These are phyloP conservation scores for Lentinula guzmanii DNA, from an alignment of 768 basidiomycete species.

Conservation along the genomic window DNA sequence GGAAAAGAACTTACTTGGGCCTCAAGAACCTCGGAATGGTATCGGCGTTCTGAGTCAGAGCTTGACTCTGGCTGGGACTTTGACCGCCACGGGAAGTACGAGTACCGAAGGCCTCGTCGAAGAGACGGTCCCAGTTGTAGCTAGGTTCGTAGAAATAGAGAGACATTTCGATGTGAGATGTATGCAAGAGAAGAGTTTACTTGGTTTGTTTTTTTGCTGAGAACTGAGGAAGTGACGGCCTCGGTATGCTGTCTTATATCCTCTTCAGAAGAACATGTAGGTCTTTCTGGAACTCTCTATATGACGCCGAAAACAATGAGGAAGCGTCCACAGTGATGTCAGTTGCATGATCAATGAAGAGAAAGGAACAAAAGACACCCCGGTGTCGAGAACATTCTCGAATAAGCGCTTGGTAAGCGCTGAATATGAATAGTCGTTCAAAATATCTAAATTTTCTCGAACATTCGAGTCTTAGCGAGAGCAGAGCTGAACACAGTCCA, in stretches of 20 bases:
- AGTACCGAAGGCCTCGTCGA: conserved; percentile 27
- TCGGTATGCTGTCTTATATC: neutral
- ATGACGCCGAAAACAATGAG: neutral
- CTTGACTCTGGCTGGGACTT: conserved; percentile 6
- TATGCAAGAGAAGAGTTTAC: too few relatives aligned
- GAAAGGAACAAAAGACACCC: neutral
- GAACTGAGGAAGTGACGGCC: neutral
- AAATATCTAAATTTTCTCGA: neutral
- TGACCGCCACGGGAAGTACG: conserved; percentile 3
- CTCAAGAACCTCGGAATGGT: conserved; percentile 14
- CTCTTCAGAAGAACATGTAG: neutral
- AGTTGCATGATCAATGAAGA: neutral
- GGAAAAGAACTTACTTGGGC: conserved; percentile 22
- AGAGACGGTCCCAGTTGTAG: conserved; percentile 39
- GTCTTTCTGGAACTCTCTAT: neutral
- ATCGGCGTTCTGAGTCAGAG: conserved; percentile 7
- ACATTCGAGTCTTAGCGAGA: neutral
- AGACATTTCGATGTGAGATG: conserved; percentile 10
- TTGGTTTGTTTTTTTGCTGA: neutral
- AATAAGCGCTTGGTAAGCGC: neutral
- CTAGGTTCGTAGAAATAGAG: conserved; percentile 38
- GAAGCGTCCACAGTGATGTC: neutral
- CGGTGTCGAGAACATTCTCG: neutral
- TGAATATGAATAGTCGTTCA: neutral
- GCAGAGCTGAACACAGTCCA: too few relatives aligned